phyloP scores from a whole-genome alignment of 257 asterid genomes.

The Phtheirospermum japonicum region DNA sequence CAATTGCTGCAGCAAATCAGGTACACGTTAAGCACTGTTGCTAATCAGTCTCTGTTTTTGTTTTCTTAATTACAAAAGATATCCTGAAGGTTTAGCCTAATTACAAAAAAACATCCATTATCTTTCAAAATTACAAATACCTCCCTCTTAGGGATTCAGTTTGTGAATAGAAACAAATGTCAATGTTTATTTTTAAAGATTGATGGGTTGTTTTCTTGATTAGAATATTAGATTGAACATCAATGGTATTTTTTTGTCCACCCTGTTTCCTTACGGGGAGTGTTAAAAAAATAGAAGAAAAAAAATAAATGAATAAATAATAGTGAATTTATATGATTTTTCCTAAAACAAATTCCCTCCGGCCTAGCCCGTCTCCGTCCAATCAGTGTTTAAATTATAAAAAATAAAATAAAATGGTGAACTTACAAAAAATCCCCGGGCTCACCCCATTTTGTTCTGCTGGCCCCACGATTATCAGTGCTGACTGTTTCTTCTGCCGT shows the following conservation, averaged over 20 bases:
- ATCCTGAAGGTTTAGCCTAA: not conserved
- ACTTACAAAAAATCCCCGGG: too few relatives aligned
- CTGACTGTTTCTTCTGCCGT: conserved; percentile 6
- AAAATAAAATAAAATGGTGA: too few relatives aligned
- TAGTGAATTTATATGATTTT: too few relatives aligned
- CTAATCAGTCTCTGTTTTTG: not conserved
- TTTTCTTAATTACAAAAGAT: not conserved
- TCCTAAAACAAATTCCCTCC: too few relatives aligned
- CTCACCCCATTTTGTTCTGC: too few relatives aligned
- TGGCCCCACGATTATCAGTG: not conserved
- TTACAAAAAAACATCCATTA: not conserved
- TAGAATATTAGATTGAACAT: not conserved
- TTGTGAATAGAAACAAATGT: not conserved
- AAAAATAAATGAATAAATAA: too few relatives aligned
- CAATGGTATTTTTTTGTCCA: not conserved
- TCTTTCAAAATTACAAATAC: not conserved
- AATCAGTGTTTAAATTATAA: too few relatives aligned
- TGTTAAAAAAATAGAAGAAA: too few relatives aligned
- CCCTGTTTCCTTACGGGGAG: too few relatives aligned
- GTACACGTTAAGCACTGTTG: conserved; percentile 30
- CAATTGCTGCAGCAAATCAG: conserved; percentile 36
- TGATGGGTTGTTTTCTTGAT: not conserved
- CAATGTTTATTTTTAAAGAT: not conserved
- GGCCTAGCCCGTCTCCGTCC: too few relatives aligned
- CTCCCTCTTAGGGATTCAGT: not conserved